These are phyloP conservation scores for Neoboletus brunneissimus DNA, from an alignment of 768 basidiomycete genomes.

Conservation along the genomic window DNA sequence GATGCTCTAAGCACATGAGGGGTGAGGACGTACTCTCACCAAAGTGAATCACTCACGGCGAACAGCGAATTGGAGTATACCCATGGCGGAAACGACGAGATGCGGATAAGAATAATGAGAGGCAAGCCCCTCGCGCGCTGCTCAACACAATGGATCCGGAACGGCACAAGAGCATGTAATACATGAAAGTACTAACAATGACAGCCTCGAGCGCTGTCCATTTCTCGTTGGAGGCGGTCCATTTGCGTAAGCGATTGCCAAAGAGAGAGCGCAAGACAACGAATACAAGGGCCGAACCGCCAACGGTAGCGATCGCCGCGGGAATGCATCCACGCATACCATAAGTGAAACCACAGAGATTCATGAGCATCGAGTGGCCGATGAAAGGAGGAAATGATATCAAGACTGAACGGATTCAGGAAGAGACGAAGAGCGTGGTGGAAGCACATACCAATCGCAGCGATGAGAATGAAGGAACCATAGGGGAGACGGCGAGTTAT, in stretches of 20 bases:
- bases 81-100: conserved; percentile 86
- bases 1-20: conserved; percentile 53
- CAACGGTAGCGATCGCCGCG: conserved; percentile 55
- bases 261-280: conserved; percentile 58
- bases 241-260: conserved; percentile 49
- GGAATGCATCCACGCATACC: conserved; percentile 75
- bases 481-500: conserved; percentile 54
- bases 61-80: conserved; percentile 82
- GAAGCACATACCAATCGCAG: conserved; percentile 53
- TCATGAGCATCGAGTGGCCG: conserved; percentile 36
- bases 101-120: conserved; percentile 76
- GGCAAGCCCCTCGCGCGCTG: conserved; percentile 74
- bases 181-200: conserved; percentile 46
- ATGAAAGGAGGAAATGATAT: conserved; percentile 34
- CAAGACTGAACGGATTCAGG: conserved; percentile 20
- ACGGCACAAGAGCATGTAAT: background rate
- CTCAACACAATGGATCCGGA: conserved; percentile 3
- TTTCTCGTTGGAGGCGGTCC: conserved; percentile 61
- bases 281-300: conserved; percentile 65
- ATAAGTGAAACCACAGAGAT: conserved; percentile 80
- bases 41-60: conserved; percentile 47
- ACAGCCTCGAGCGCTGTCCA: conserved; percentile 79
- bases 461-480: conserved; percentile 59
- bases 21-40: conserved; percentile 4
- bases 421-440: conserved; percentile 50